Evolutionary conservation across 441 rosid genomes (phyloP).

Genomic region (Caryocar brasiliense): DNA sequence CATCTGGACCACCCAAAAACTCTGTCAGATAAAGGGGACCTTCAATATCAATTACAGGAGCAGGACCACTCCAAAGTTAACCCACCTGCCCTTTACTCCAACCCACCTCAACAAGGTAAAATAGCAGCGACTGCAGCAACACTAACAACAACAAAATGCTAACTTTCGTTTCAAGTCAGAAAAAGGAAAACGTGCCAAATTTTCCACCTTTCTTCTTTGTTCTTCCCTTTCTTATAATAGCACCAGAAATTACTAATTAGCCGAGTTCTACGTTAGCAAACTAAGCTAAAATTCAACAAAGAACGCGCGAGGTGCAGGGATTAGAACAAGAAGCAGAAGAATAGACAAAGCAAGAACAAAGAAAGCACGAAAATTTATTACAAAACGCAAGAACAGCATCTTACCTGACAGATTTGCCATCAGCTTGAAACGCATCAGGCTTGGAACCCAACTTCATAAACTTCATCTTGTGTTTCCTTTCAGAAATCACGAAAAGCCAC

Average conservation of each 20-base stretch:
- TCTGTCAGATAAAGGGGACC: background rate
- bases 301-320: no score
- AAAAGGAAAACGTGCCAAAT: no score
- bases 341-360: background rate
- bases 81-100: background rate
- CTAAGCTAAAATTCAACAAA: no score
- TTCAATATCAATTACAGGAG: no score
- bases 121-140: background rate
- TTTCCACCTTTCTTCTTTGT: no score
- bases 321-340: no score
- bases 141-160: constrained; percentile 2
- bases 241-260: no score
- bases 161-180: no score
- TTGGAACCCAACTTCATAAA: constrained; percentile 93
- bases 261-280: no score
- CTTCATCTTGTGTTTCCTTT: constrained; percentile 54
- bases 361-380: background rate
- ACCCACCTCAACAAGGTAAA: background rate
- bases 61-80: constrained; percentile 17
- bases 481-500: background rate
- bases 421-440: constrained; percentile 83
- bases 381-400: constrained; percentile 9
- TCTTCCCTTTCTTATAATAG: no score
- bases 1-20: constrained; percentile 19
- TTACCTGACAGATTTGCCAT: constrained; percentile 65